phyloP scores from a whole-genome alignment of 1,139 yeast genomes.

The Suhomyces ambrosiae region DNA sequence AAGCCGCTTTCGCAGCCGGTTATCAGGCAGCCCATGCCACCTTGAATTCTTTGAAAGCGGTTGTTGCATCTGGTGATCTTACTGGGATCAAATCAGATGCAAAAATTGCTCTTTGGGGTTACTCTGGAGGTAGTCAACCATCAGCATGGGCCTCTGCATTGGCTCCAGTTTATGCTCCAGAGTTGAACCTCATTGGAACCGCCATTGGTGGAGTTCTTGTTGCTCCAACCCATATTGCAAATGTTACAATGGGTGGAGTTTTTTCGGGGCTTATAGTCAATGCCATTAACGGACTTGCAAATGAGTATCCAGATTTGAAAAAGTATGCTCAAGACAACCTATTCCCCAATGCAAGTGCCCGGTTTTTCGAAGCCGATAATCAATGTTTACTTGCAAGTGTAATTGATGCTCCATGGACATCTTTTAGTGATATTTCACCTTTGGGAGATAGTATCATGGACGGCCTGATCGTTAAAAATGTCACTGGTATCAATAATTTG shows the following conservation, averaged over 20 bases:
- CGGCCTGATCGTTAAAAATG: neutral
- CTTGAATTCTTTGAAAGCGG: conserved; percentile 32
- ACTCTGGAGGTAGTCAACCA: conserved; percentile 41
- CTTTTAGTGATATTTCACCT: conserved; percentile 2
- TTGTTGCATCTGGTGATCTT: conserved; percentile 22
- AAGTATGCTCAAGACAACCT: conserved; percentile 7
- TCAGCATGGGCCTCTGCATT: conserved; percentile 41
- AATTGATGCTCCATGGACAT: neutral
- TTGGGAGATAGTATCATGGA: conserved; percentile 2
- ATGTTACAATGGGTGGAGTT: conserved; percentile 23
- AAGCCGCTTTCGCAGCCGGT: conserved; percentile 33
- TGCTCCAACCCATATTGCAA: conserved; percentile 24
- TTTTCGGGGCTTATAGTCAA: conserved; percentile 30
- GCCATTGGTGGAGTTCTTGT: conserved; percentile 39
- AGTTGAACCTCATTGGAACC: conserved; percentile 32
- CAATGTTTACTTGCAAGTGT: conserved; percentile 5
- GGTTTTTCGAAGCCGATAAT: neutral
- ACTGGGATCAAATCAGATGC: conserved; percentile 29
- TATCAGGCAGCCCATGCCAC: conserved; percentile 30
- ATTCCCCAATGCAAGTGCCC: neutral
- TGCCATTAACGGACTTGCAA: conserved; percentile 30
- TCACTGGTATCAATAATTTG: conserved; percentile 3
- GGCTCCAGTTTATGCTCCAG: conserved; percentile 36
- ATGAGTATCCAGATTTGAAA: conserved; percentile 28
- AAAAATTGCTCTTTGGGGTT: conserved; percentile 35